Percentiles rank a stretch among this genome's conserved stretches.
Evolutionary conservation across 345 rosid genomes (phyloP).

Genomic region (Lenwebbia sp.): DNA sequence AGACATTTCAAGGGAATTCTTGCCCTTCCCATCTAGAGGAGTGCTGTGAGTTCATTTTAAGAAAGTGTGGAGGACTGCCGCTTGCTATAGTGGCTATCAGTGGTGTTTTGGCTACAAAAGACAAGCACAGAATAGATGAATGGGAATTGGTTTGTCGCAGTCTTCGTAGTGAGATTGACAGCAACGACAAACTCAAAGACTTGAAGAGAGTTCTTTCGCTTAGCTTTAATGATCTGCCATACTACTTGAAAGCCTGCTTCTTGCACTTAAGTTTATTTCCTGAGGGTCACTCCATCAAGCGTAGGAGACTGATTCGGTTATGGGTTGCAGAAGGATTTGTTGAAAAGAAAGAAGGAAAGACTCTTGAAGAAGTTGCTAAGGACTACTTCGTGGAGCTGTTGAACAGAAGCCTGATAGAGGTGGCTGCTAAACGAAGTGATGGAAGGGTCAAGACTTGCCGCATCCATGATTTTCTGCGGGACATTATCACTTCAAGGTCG

Average conservation of each 20-base stretch:
- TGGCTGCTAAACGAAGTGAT: slow-evolving; percentile 8
- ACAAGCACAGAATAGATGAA: slow-evolving; percentile 12
- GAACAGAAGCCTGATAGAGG: slow-evolving; percentile 28
- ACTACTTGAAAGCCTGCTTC: slow-evolving; percentile 29
- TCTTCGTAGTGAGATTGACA: slow-evolving; percentile 21
- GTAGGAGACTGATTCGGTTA: slow-evolving; percentile 16
- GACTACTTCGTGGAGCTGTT: slow-evolving; percentile 29
- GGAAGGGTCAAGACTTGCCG: slow-evolving; percentile 24
- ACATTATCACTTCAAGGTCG: slow-evolving; percentile 21
- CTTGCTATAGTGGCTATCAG: slow-evolving; percentile 40
- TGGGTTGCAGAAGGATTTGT: slow-evolving; percentile 44
- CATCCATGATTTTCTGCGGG: slow-evolving; percentile 27
- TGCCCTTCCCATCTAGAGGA: slow-evolving; percentile 24
- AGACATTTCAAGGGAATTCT: slow-evolving; percentile 15
- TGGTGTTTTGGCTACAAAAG: slow-evolving; percentile 27
- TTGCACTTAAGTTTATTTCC: slow-evolving; percentile 35
- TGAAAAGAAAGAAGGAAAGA: slow-evolving; percentile 24
- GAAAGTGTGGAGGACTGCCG: slow-evolving; percentile 30
- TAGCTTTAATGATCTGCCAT: slow-evolving; percentile 35
- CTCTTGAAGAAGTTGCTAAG: slow-evolving; percentile 31
- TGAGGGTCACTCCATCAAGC: slow-evolving; percentile 17
- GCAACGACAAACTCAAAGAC: slow-evolving; percentile 14
- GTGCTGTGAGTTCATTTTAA: slow-evolving; percentile 11
- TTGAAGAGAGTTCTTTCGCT: slow-evolving; percentile 25
- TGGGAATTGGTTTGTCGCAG: slow-evolving; percentile 24